Evolutionary conservation across 2,329 filamentous ascomycete species (phyloP), one percentile per base, ranked within the genome.

Genomic region (Davidsoniella eucalypti): DNA sequence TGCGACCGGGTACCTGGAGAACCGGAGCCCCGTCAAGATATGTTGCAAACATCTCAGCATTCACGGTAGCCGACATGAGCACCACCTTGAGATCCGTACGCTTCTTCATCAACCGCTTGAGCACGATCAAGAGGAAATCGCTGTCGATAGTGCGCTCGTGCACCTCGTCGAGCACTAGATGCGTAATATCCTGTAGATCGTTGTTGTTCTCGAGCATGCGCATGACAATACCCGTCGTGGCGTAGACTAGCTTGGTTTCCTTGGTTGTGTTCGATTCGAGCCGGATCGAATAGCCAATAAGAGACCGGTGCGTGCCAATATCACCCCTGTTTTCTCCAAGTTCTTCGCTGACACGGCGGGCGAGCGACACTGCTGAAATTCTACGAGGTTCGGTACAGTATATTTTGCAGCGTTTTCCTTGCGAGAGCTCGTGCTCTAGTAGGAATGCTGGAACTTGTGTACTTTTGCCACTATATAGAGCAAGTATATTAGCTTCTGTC

Each of bases 111-210:
- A 98, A 69, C 55, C 88, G 84, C 60, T 86, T 86, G 47, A 98
- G 73, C 1, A 96, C 84, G 57, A 98, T 92, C 14, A 98, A 72
- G 33, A 98, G 70, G 62, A 98, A 95, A 62, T 98, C 92, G 51
- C 88, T 94, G 61, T 98, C 92, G 57, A 98, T 96, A 10, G 87
- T 85, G 54, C 90, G 80, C 63, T 98, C 92, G 61, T 98, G 92
- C 2, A 96, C 90, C 65, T 98, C 92, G 60, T 98, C 92, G n/a
- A 98, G 79, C 43, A 98, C 80, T 53, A 98, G 68, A 66, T 96
- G 92, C 0, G 90, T 94, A 48, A 98, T 81, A 55, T 95, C 90
- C 52, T 79, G 76, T 41, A 98, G 75, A 51, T 93, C 84, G 55
- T 87, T 84, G 0, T 86, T 84, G 7, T 82, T 82, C 63, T 98